Percentiles rank a stretch among this genome's conserved stretches.
These are phyloP conservation scores for Neodidymelliopsis sp. DNA, from an alignment of 2,329 filamentous ascomycete species.

Conservation along the genomic window DNA sequence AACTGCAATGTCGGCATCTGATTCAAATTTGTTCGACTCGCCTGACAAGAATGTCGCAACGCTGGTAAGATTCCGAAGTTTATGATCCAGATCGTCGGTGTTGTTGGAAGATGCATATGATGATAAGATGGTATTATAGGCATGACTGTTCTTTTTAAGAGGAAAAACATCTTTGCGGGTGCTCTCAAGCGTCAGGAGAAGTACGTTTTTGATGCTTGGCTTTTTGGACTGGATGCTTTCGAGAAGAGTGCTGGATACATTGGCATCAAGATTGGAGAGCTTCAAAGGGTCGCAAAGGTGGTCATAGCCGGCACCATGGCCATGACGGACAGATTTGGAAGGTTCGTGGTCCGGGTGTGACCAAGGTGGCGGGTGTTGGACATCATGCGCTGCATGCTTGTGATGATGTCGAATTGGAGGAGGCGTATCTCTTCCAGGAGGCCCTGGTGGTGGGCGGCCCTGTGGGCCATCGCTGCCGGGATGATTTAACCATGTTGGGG, in stretches of 20 bases:
- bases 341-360: background rate
- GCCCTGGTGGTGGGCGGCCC: background rate
- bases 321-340: background rate
- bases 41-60: slow-evolving; percentile 21
- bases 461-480: slow-evolving; percentile 11
- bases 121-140: slow-evolving; percentile 19
- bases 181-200: slow-evolving; percentile 26
- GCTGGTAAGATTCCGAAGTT: slow-evolving; percentile 17
- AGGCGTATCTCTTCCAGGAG: too few species aligned
- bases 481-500: slow-evolving; percentile 17
- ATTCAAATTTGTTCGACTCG: slow-evolving; percentile 16
- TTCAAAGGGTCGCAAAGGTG: slow-evolving; percentile 20
- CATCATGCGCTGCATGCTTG: background rate
- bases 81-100: slow-evolving; percentile 16
- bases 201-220: slow-evolving; percentile 22
- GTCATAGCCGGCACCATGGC: slow-evolving; percentile 13
- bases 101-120: slow-evolving; percentile 16
- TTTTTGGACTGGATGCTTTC: slow-evolving; percentile 12
- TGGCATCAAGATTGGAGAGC: slow-evolving; percentile 23
- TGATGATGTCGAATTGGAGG: background rate
- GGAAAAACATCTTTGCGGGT: slow-evolving; percentile 28
- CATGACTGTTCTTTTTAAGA: slow-evolving; percentile 21
- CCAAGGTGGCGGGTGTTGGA: background rate
- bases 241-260: slow-evolving; percentile 3
- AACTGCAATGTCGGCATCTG: background rate